A percentile compares a stretch with the other conserved stretches of the same genome.
Conservation (phyloP, 495 filamentous ascomycete species). For the Aspergillus egyptiacus region DNA sequence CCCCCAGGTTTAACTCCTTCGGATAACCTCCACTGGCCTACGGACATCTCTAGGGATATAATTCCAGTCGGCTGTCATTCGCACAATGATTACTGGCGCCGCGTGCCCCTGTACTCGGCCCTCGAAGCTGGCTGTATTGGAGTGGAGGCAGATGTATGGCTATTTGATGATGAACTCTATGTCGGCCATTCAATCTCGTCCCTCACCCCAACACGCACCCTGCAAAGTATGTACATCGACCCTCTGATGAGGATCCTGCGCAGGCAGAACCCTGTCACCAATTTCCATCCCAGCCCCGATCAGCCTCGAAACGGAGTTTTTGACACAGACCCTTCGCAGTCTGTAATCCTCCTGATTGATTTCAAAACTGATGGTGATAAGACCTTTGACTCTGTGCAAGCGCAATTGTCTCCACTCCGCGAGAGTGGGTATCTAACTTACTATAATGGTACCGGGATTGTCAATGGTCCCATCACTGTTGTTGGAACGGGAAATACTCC, state of each 20-base stretch:
- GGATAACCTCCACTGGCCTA: slow-evolving; percentile 58
- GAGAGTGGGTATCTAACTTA: slow-evolving; percentile 57
- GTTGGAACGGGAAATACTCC: slow-evolving; percentile 76
- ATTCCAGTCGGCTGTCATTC: slow-evolving; percentile 62
- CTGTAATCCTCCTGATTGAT: slow-evolving; percentile 64
- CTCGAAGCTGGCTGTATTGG: slow-evolving; percentile 59
- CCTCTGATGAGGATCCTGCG: slow-evolving; percentile 49
- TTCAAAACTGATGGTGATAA: slow-evolving; percentile 53
- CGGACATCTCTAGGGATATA: slow-evolving; percentile 68
- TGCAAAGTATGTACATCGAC: slow-evolving; percentile 50
- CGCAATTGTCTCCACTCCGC: slow-evolving; percentile 61
- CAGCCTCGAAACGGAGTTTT: slow-evolving; percentile 35
- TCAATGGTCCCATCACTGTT: slow-evolving; percentile 60
- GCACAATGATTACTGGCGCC: slow-evolving; percentile 88
- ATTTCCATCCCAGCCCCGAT: slow-evolving; percentile 23
- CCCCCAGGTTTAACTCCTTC: slow-evolving; percentile 38
- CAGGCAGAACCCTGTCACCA: slow-evolving; percentile 39
- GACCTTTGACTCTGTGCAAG: slow-evolving; percentile 48
- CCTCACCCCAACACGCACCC: slow-evolving; percentile 44
- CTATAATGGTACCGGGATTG: slow-evolving; percentile 44
- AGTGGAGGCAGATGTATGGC: slow-evolving; percentile 87
- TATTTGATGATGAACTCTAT: slow-evolving; percentile 61
- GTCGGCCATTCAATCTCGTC: slow-evolving; percentile 49
- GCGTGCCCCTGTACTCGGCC: slow-evolving; percentile 63
- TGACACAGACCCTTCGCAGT: slow-evolving; percentile 50